phyloP scores from a whole-genome alignment of 768 basidiomycete genomes.

The Trametes cingulata region DNA sequence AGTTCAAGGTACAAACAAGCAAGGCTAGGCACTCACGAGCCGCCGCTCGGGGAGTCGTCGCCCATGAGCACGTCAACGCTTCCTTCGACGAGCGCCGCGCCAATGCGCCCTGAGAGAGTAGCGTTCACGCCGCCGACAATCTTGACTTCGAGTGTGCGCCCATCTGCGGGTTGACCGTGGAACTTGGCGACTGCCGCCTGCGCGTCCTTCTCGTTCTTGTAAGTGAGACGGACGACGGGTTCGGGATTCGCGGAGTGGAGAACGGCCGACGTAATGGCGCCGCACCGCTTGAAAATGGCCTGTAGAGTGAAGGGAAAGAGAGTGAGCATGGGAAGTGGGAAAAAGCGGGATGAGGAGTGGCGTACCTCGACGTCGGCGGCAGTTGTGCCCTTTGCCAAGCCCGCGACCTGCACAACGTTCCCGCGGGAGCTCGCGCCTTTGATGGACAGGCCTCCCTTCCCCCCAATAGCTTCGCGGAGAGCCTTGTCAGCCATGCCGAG shows the following conservation, averaged over 20 bases:
- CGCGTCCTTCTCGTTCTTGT: constrained; percentile 64
- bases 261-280: constrained; percentile 53
- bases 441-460: constrained; percentile 50
- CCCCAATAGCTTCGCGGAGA: constrained; percentile 56
- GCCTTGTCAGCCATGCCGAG: constrained; percentile 61
- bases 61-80: constrained; percentile 60
- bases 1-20: not conserved
- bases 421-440: constrained; percentile 66
- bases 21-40: constrained; percentile 51
- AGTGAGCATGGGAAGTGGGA: not conserved
- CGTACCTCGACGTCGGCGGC: constrained; percentile 72
- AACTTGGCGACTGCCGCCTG: constrained; percentile 71
- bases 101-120: constrained; percentile 54
- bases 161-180: constrained; percentile 81
- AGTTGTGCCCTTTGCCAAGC: constrained; percentile 74
- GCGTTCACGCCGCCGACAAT: constrained; percentile 60
- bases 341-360: not conserved
- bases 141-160: constrained; percentile 65
- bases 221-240: constrained; percentile 67
- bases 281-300: constrained; percentile 84
- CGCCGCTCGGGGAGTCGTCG: constrained; percentile 37
- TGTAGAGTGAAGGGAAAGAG: constrained; percentile 18
- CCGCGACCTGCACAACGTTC: constrained; percentile 75
- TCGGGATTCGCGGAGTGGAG: constrained; percentile 36
- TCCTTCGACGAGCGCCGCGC: constrained; percentile 46